Evolutionary conservation across 1,284 basidiomycete species (phyloP).

Genomic region (Waitea zeae): DNA sequence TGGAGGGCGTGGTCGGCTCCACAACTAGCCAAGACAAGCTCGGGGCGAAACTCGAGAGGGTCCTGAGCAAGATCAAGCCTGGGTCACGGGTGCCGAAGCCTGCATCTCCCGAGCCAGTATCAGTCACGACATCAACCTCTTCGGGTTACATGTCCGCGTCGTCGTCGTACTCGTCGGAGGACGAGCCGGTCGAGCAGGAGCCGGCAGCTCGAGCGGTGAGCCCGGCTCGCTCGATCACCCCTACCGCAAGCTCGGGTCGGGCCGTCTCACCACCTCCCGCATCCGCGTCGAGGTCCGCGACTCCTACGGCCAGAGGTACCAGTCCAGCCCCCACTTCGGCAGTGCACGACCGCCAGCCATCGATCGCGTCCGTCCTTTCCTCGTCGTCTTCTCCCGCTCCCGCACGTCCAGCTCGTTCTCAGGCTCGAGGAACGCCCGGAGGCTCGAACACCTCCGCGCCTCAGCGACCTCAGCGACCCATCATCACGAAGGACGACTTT

Average conservation of each 20-base stretch:
- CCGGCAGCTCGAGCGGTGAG: background rate
- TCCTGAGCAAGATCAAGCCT: slow-evolving; percentile 60
- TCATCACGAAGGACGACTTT: slow-evolving; percentile 62
- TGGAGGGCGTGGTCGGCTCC: slow-evolving; percentile 48
- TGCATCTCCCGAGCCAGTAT: slow-evolving; percentile 8
- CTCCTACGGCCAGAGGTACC: slow-evolving; percentile 9
- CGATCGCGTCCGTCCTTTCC: slow-evolving; percentile 47
- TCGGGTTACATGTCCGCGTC: slow-evolving; percentile 22
- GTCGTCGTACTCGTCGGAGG: slow-evolving; percentile 42
- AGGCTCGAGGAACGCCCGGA: too few relatives aligned
- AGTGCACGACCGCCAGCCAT: slow-evolving; percentile 32
- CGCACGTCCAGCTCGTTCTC: slow-evolving; percentile 18
- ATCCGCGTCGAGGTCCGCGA: slow-evolving; percentile 14
- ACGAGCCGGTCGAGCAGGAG: too few relatives aligned
- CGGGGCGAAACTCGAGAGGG: slow-evolving; percentile 62
- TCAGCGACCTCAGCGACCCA: slow-evolving; percentile 11
- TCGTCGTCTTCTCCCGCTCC: slow-evolving; percentile 37
- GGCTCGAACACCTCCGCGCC: background rate
- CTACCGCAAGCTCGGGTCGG: slow-evolving; percentile 15
- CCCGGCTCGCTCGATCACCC: slow-evolving; percentile 20
- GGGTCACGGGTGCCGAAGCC: slow-evolving; percentile 15
- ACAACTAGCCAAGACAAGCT: slow-evolving; percentile 34
- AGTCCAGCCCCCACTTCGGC: slow-evolving; percentile 9
- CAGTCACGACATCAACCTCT: slow-evolving; percentile 11
- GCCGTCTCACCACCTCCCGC: slow-evolving; percentile 12